Evolutionary conservation across 2,329 filamentous ascomycete species (phyloP).

Genomic region (Coniochaeta sp.): DNA sequence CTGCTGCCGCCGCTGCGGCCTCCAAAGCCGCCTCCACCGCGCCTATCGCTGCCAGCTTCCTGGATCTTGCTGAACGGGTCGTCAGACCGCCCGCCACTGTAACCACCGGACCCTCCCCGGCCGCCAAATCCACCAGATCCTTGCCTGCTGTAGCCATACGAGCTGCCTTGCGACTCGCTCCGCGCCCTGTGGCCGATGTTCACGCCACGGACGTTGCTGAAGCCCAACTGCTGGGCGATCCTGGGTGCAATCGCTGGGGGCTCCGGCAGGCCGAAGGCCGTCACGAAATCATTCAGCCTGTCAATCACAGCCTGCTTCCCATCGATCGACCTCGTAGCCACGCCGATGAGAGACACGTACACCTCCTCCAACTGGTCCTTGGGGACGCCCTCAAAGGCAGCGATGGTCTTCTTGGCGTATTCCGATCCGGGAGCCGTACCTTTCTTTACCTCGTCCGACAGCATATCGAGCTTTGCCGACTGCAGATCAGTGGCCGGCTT

Average conservation of each 20-base stretch:
- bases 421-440: slow-evolving; percentile 13
- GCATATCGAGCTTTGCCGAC: slow-evolving; percentile 39
- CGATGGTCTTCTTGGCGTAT: slow-evolving; percentile 33
- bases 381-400: slow-evolving; percentile 34
- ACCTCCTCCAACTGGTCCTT: slow-evolving; percentile 31
- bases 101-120: slow-evolving; percentile 5
- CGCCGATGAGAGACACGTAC: slow-evolving; percentile 53
- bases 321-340: slow-evolving; percentile 27
- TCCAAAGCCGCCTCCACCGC: neutral
- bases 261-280: slow-evolving; percentile 42
- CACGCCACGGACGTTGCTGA: slow-evolving; percentile 21
- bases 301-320: slow-evolving; percentile 30
- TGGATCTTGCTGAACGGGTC: neutral
- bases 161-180: neutral
- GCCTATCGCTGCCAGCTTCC: neutral
- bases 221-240: slow-evolving; percentile 20
- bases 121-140: slow-evolving; percentile 6
- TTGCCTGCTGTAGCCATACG: slow-evolving; percentile 7
- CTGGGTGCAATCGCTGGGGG: slow-evolving; percentile 31
- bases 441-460: neutral
- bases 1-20: neutral
- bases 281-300: slow-evolving; percentile 46
- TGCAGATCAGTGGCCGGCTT: slow-evolving; percentile 44
- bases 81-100: neutral
- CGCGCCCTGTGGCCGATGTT: slow-evolving; percentile 18